A percentile compares a stretch with the other conserved stretches of the same genome.
These are phyloP conservation scores for Carex scoparia DNA, from an alignment of 176 grass and related monocot genomes.

Conservation along the genomic window DNA sequence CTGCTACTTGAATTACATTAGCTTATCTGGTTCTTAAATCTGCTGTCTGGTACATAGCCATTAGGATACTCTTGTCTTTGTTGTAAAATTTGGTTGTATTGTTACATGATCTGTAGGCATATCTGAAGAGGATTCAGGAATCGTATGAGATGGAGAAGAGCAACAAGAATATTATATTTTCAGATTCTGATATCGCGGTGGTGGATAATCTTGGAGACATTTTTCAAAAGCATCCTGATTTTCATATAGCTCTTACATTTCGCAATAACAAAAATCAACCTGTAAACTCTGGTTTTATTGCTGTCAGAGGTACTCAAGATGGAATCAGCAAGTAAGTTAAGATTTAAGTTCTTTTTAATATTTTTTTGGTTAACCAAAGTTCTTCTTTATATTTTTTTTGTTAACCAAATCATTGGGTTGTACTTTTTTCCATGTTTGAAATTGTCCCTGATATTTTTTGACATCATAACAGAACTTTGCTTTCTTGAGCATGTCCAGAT, in stretches of 20 bases:
- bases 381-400: background rate
- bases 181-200: conserved; percentile 77
- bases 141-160: conserved; percentile 35
- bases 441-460: background rate
- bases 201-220: conserved; percentile 76
- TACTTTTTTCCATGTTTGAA: background rate
- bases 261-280: conserved; percentile 88
- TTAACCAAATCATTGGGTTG: background rate
- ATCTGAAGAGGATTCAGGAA: conserved; percentile 55
- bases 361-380: too few species aligned
- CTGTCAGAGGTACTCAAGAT: conserved; percentile 65
- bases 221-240: conserved; percentile 59
- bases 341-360: background rate
- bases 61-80: background rate
- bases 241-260: conserved; percentile 86
- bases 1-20: background rate
- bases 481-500: background rate
- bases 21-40: conserved; percentile 4
- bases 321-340: conserved; percentile 40
- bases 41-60: conserved; percentile 12
- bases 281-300: conserved; percentile 92
- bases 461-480: background rate
- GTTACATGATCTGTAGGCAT: conserved; percentile 42
- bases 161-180: conserved; percentile 57
- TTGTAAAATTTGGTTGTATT: background rate